Evolutionary conservation across 2,329 filamentous ascomycete species (phyloP), one percentile per base, ranked within the genome.

Genomic region (Aspergillus melleus): DNA sequence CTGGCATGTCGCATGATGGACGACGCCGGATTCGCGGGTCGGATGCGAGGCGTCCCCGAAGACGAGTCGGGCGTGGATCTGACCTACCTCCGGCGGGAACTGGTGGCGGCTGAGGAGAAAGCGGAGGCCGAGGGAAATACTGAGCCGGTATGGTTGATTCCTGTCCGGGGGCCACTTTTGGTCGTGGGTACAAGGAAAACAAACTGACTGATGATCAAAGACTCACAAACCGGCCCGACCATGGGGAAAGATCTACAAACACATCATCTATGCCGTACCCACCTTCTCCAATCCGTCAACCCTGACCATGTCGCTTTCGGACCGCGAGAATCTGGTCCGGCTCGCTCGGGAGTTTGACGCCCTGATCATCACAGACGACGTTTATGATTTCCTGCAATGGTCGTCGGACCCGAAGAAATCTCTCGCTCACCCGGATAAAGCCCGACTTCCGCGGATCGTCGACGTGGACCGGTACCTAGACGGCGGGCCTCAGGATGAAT

Each of bases 351-450:
- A 87, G 60, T 86, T 89, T 72, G 88, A 98, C 73, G 91, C 91
- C 6, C 83, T 98, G n/a, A 77, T 97, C 57, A 83, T 97, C 29
- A 86, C 86, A 52, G 94, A 98, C 77, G 95, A 99, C 74, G 92
- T 98, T 10, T 99, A 99, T 72, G 94, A 98, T 74, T 89, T 94
- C 65, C 81, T 98, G 5, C 90, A 93, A 72, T 97, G 92, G 91
- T 84, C 86, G 2, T 68, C 79, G 0, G 70, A 77, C 49, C 42
- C 66, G 0, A 58, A 60, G n/a, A 53, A 42, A 12, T 49, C 58
- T 51, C 24, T 61, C 54, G 6, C 55, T 29, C 58, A 61, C 32
- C 61, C 67, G 52, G 74, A 75, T 42, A 79, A 73, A 64, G 81
- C 84, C 6, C 68, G 74, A 32, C 64, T 92, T 9, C 91, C 92